Evolutionary conservation across 2,329 filamentous ascomycete species (phyloP), one percentile per base, ranked within the genome.

Genomic region (Aureobasidium sp.): DNA sequence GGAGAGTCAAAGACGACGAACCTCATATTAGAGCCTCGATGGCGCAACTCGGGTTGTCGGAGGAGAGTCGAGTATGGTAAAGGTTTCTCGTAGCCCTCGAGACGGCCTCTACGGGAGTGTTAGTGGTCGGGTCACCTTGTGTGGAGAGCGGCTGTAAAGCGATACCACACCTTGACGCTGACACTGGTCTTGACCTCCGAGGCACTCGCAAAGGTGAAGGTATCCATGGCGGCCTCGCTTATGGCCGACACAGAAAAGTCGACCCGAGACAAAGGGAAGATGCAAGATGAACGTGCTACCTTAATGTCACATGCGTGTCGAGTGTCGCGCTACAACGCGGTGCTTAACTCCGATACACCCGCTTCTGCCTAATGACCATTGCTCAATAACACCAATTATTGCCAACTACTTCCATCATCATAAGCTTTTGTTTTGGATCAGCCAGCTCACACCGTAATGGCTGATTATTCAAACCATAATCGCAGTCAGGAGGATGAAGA

Each of bases 121-220:
- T 60, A 68, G 67, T 53, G 27, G 36, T 44, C 32, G 27, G 47
- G 17, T 63, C 74, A 63, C 73, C 67, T 65, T 27, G 17, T n/a
- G 55, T 26, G 17, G 3, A 34, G 37, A 52, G 51, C 17, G 24
- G 36, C 36, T 29, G 37, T 59, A 37, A 57, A 51, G 52, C 48
- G 62, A 65, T 66, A 51, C 34, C 61, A 87, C 85, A 87, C 84
- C 75, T 83, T 84, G 65, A 87, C 77, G 69, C 81, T 79, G 60
- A 87, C 79, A 24, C 89, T 85, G 66, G 92, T 84, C 69, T 91
- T 83, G 69, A 97, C 82, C 74, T 90, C 86, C 67, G 91, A 88
- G 64, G 94, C 96, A 71, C 87, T 90, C 68, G 91, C 92, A 79
- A 97, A 97, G 34, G 92, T 96, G 76, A 96, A 97, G 59, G 92